These are phyloP conservation scores for Carex littledalei DNA, from an alignment of 176 grass and related monocot species.

Conservation along the genomic window DNA sequence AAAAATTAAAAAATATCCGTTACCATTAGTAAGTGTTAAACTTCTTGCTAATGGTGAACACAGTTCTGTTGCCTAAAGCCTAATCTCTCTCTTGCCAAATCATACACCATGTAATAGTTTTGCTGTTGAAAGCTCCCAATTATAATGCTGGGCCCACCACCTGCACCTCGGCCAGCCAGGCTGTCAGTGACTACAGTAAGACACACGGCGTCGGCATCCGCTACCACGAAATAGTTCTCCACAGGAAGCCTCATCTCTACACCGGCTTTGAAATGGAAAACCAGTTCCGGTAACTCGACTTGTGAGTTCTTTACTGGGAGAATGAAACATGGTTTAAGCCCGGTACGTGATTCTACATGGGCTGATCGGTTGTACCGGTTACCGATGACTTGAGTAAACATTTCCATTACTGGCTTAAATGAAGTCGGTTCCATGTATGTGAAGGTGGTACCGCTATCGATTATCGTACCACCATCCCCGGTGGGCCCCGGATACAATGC, in stretches of 20 bases:
- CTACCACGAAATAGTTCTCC: constrained; percentile 67
- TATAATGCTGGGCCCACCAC: constrained; percentile 63
- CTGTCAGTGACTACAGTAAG: constrained; percentile 57
- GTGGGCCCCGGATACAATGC: constrained; percentile 22
- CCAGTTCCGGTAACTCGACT: constrained; percentile 54
- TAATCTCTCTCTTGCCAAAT: constrained; percentile 47
- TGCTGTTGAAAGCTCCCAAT: constrained; percentile 95
- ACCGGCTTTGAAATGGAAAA: constrained; percentile 53
- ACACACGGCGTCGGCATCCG: constrained; percentile 46
- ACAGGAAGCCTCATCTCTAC: constrained; percentile 57
- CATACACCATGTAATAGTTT: constrained; percentile 79
- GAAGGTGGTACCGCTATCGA: constrained; percentile 91
- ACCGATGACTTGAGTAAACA: constrained; percentile 30
- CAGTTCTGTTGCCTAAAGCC: constrained; percentile 61
- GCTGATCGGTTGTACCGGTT: constrained; percentile 47
- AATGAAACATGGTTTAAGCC: constrained; percentile 68
- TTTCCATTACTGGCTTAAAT: constrained; percentile 36
- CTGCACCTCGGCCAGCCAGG: neutral
- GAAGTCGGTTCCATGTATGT: constrained; percentile 53
- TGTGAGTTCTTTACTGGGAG: constrained; percentile 26
- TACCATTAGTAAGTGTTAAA: neutral
- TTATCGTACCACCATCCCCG: constrained; percentile 60
- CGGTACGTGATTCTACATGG: constrained; percentile 34
- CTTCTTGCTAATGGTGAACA: constrained; percentile 28
- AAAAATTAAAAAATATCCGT: neutral